Base-by-base conservation (phyloP, 768 basidiomycete species). In the Botryobasidium botryosum region DNA sequence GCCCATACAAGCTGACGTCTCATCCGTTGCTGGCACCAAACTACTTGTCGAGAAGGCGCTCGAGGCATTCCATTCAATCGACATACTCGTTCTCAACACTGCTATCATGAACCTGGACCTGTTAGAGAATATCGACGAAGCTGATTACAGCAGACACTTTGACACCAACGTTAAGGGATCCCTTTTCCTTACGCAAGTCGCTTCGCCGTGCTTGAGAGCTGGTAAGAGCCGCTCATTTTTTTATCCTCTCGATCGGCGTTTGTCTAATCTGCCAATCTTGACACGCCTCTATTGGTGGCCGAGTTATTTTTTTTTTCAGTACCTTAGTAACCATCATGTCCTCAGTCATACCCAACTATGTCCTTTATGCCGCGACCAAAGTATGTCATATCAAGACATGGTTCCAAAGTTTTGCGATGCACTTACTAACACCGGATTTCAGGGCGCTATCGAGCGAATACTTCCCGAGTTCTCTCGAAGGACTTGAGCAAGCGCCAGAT, bases 381-480 rank as follows among this genome's bases (percentile, higher is more conserved):
- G 43, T n/a, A n/a, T n/a, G n/a, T n/a, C n/a, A n/a, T n/a, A n/a
- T n/a, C n/a, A n/a, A n/a, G n/a, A n/a, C n/a, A n/a, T n/a, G n/a
- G n/a, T n/a, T n/a, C n/a, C n/a, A n/a, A n/a, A n/a, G n/a, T n/a
- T n/a, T n/a, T n/a, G n/a, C 18, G n/a, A 10, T 15, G 23, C 10
- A 27, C 13, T 31, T 21, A 15, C n/a, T n/a, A n/a, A n/a, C n/a
- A n/a, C n/a, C n/a, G n/a, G n/a, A n/a, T n/a, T n/a, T n/a, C 74
- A 75, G 56, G 74, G 71, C 29, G 74, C 74, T 1, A 62, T 76
- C 43, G 74, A 76, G 54, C 74, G 76, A 50, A 61, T 74, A 35
- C 59, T n/a, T n/a, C 68, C 27, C 68, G 74, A 13, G 67, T 73
- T 20, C 66, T 77, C 13, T 68, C 74, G 4, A 74, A 75, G 48